These are phyloP conservation scores for Phylloporus gajari DNA, from an alignment of 1,284 basidiomycete genomes.

Conservation along the genomic window DNA sequence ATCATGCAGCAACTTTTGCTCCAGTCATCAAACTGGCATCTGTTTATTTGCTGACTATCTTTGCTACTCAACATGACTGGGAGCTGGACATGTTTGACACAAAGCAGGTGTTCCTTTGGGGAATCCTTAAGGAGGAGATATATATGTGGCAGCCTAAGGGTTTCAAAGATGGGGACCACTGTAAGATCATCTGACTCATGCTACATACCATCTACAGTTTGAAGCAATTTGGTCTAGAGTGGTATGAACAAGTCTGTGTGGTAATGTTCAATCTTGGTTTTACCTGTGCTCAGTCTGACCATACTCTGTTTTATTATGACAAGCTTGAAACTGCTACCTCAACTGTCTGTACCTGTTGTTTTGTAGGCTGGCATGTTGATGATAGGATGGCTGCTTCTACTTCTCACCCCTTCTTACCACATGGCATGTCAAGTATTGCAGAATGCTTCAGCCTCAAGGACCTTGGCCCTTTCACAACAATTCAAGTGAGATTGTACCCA, in stretches of 20 bases:
- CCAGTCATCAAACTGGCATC: no score
- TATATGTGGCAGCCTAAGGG: no score
- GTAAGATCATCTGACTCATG: no score
- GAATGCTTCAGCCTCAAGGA: background rate
- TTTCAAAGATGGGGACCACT: no score
- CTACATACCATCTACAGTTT: conserved; percentile 7
- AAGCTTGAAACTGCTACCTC: no score
- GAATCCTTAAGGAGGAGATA: no score
- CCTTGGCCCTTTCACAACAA: background rate
- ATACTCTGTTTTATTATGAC: conserved; percentile 27
- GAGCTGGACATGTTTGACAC: no score
- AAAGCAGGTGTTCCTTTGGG: no score
- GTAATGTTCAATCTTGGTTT: conserved; percentile 14
- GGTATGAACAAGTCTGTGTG: conserved; percentile 16
- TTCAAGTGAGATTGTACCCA: background rate
- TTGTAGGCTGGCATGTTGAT: conserved; percentile 12
- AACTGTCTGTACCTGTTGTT: background rate
- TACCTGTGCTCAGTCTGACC: background rate
- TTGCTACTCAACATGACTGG: no score
- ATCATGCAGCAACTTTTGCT: no score
- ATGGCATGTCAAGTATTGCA: background rate
- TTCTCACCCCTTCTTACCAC: background rate
- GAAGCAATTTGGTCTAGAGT: conserved; percentile 13
- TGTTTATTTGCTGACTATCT: no score
- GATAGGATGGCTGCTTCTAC: background rate